These are phyloP conservation scores for Exophiala mesophila DNA, from an alignment of 2,329 filamentous ascomycete species.

Conservation along the genomic window DNA sequence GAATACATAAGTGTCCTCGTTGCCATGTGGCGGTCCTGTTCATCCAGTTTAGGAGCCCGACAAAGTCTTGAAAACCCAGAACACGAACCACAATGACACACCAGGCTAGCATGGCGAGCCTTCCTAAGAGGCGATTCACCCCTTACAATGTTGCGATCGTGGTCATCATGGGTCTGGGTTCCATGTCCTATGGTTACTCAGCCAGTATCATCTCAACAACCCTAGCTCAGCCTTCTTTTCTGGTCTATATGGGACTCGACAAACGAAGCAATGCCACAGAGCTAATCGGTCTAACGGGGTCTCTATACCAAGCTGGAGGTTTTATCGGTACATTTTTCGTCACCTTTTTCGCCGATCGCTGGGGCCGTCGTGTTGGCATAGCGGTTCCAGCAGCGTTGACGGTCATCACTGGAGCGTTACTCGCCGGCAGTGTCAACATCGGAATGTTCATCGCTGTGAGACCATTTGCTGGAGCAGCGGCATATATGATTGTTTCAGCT, in stretches of 20 bases:
- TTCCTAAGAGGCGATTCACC: neutral
- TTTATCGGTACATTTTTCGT: neutral
- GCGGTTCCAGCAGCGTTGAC: conserved; percentile 4
- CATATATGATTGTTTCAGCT: conserved; percentile 8
- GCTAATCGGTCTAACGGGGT: conserved; percentile 35
- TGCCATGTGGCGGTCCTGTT: too few species aligned
- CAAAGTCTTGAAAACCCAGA: too few species aligned
- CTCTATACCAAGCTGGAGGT: neutral
- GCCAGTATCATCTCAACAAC: neutral
- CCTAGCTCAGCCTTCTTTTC: conserved; percentile 38
- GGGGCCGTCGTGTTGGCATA: conserved; percentile 3
- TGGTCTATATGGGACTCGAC: conserved; percentile 38
- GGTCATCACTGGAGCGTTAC: conserved; percentile 6
- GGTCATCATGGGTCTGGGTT: neutral
- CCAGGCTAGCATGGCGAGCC: neutral
- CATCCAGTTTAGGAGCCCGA: too few species aligned
- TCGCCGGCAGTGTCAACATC: conserved; percentile 12
- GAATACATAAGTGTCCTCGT: too few species aligned
- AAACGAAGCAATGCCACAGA: conserved; percentile 35
- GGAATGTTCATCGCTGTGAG: conserved; percentile 15
- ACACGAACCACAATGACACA: neutral
- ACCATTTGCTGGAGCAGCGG: conserved; percentile 8
- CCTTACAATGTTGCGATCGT: conserved; percentile 1
- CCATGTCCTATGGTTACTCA: neutral
- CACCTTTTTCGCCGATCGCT: conserved; percentile 2